A percentile compares a stretch with the other conserved stretches of the same genome.
Conservation (phyloP, 441 rosid genomes). For the Erodium trifolium region DNA sequence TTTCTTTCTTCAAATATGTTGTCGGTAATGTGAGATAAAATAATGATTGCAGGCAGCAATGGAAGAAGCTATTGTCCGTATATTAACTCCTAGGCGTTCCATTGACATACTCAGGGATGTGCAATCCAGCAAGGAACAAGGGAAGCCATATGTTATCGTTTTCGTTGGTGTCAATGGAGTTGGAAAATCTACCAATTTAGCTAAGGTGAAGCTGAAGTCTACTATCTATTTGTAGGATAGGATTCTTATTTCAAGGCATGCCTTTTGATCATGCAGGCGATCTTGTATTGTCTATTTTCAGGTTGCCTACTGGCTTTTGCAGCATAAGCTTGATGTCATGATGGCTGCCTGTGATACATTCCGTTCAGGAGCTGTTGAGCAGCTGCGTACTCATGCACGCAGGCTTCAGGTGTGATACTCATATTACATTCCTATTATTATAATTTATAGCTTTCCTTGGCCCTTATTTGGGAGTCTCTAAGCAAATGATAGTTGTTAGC, state of each 20-base stretch:
- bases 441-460: constrained; percentile 2
- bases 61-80: constrained; percentile 95
- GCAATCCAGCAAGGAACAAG: constrained; percentile 79
- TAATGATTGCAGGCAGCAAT: constrained; percentile 65
- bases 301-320: constrained; percentile 97
- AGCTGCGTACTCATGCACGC: constrained; percentile 89
- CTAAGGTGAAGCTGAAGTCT: constrained; percentile 46
- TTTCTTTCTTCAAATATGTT: too few species aligned
- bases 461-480: background rate
- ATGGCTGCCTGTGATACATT: constrained; percentile 99
- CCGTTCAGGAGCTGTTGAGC: constrained; percentile 98
- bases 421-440: too few species aligned
- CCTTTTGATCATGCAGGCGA: constrained; percentile 6
- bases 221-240: background rate
- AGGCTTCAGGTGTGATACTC: constrained; percentile 71
- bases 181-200: constrained; percentile 93
- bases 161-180: constrained; percentile 98
- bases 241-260: background rate
- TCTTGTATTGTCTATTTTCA: constrained; percentile 22
- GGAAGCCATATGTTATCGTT: constrained; percentile 83
- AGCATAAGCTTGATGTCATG: constrained; percentile 84
- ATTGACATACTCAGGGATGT: constrained; percentile 92
- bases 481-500: background rate
- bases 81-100: constrained; percentile 89
- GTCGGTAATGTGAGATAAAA: background rate